Conservation (phyloP, 345 rosid species). For the Citrus sp. region DNA sequence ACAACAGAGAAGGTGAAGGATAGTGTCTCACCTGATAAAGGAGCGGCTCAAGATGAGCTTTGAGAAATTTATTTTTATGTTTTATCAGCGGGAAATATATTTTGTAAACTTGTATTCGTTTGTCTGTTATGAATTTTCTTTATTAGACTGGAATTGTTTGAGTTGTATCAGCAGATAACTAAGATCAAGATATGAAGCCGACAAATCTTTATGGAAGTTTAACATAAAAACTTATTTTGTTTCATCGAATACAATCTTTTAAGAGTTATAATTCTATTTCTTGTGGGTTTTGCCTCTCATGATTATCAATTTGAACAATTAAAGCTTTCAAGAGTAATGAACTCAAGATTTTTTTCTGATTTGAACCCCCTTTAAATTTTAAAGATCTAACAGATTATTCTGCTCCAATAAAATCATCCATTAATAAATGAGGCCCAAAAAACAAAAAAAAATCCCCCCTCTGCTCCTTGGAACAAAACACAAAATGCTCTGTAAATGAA, state of each 20-base stretch:
- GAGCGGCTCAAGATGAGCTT: slow-evolving; percentile 40
- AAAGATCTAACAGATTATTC: background rate
- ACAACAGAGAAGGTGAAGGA: slow-evolving; percentile 45
- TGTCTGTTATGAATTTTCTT: background rate
- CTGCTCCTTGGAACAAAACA: background rate
- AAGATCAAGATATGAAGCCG: too few species aligned
- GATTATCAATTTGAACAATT: too few species aligned
- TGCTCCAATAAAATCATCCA: background rate
- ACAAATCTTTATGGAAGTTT: too few species aligned
- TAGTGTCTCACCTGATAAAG: slow-evolving; percentile 4
- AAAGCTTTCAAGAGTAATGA: too few species aligned
- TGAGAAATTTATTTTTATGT: background rate
- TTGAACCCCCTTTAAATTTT: too few species aligned
- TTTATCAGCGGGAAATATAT: background rate
- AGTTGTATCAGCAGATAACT: background rate
- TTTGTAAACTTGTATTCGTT: background rate
- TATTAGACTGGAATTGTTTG: background rate
- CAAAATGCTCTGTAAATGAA: background rate
- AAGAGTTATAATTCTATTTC: too few species aligned
- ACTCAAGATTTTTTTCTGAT: too few species aligned
- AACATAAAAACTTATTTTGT: too few species aligned
- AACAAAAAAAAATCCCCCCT: too few species aligned
- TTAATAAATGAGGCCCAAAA: too few species aligned
- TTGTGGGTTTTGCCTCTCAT: too few species aligned
- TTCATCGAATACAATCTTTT: too few species aligned